A percentile compares a stretch with the other conserved stretches of the same genome.
These are phyloP conservation scores for Daldinia concentrica DNA, from an alignment of 495 filamentous ascomycete genomes.

Conservation along the genomic window DNA sequence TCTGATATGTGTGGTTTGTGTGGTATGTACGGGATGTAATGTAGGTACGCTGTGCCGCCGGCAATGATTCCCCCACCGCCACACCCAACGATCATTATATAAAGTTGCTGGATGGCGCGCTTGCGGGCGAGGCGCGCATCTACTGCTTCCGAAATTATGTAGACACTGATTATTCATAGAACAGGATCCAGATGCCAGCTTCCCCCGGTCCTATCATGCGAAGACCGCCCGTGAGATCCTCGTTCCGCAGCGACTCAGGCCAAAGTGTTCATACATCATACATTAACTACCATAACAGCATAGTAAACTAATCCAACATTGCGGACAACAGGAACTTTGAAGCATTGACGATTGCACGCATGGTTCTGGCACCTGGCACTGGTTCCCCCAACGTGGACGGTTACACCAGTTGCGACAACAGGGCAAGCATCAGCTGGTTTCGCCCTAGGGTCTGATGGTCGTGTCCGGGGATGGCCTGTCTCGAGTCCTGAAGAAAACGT, in stretches of 20 bases:
- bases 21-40: background rate
- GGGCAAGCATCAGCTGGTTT: constrained; percentile 45
- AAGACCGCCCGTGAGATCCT: constrained; percentile 27
- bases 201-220: constrained; percentile 20
- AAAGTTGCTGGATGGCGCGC: constrained; percentile 39
- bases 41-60: constrained; percentile 28
- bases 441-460: constrained; percentile 41
- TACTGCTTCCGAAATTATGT: constrained; percentile 29
- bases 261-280: constrained; percentile 5
- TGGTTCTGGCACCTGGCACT: constrained; percentile 21
- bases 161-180: constrained; percentile 42
- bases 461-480: constrained; percentile 41
- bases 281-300: background rate
- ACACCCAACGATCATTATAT: constrained; percentile 37
- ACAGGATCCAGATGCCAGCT: constrained; percentile 40
- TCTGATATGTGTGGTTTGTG: background rate
- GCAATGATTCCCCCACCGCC: constrained; percentile 33
- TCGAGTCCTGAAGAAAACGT: constrained; percentile 31
- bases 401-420: constrained; percentile 45
- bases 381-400: constrained; percentile 33
- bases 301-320: constrained; percentile 26
- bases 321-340: constrained; percentile 23
- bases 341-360: constrained; percentile 30
- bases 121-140: constrained; percentile 36
- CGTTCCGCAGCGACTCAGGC: constrained; percentile 11